These are phyloP conservation scores for Didymella segeticola DNA, from an alignment of 2,329 filamentous ascomycete species.

Conservation along the genomic window DNA sequence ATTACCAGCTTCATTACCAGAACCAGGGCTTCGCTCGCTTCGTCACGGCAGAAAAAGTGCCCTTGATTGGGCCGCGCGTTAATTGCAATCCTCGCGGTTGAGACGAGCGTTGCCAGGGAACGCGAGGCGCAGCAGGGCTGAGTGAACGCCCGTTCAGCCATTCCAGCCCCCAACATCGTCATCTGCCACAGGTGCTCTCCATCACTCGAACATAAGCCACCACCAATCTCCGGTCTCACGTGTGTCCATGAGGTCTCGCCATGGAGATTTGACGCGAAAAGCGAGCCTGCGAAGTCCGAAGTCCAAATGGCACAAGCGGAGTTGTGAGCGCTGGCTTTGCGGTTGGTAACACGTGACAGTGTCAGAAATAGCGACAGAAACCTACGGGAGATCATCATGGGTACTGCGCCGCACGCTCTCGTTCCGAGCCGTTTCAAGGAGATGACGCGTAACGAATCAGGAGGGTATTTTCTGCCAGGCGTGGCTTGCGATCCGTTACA, in stretches of 20 bases:
- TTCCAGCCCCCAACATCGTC: conserved; percentile 5
- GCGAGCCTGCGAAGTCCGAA: no score
- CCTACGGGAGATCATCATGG: conserved; percentile 24
- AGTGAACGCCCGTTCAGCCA: conserved; percentile 22
- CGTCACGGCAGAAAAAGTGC: conserved; percentile 35
- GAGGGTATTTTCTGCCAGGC: conserved; percentile 25
- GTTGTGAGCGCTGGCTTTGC: not conserved
- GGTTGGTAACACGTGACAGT: conserved; percentile 3
- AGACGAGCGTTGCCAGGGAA: conserved; percentile 2
- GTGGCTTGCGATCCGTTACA: conserved; percentile 8
- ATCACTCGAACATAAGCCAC: conserved; percentile 7
- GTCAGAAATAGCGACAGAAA: conserved; percentile 17
- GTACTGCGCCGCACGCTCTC: conserved; percentile 25
- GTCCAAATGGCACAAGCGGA: not conserved
- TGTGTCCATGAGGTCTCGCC: conserved; percentile 3
- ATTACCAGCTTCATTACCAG: no score
- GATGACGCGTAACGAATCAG: conserved; percentile 15
- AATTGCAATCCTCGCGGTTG: not conserved
- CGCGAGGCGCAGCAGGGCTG: conserved; percentile 19
- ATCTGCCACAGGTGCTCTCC: not conserved
- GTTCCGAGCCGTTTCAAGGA: conserved; percentile 16
- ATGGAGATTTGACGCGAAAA: not conserved
- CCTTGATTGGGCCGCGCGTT: conserved; percentile 24
- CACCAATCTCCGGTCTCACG: conserved; percentile 15
- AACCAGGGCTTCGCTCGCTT: conserved; percentile 35